phyloP scores from a whole-genome alignment of 345 rosid genomes.

The Hibiscus syriacus region DNA sequence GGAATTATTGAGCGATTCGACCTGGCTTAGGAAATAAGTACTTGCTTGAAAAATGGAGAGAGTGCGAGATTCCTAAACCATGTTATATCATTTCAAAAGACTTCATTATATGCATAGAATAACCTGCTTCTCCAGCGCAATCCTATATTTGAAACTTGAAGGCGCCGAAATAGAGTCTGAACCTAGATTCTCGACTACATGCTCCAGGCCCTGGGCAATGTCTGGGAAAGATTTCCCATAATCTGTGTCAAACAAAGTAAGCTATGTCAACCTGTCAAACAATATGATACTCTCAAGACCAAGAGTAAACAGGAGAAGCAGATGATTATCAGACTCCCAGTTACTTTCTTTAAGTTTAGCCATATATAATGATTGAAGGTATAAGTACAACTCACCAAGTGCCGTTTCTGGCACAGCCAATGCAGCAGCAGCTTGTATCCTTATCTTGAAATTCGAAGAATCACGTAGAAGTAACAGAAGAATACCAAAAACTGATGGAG shows the following conservation, averaged over 20 bases:
- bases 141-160: conserved; percentile 68
- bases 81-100: background rate
- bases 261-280: conserved; percentile 1
- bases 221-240: conserved; percentile 83
- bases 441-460: conserved; percentile 87
- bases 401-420: conserved; percentile 71
- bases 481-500: conserved; percentile 79
- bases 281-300: background rate
- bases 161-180: conserved; percentile 55
- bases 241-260: conserved; percentile 36
- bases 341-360: too few species aligned
- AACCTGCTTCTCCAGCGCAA: conserved; percentile 86
- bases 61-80: background rate
- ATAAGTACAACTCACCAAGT: conserved; percentile 39
- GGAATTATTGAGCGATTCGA: background rate
- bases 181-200: conserved; percentile 61
- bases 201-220: conserved; percentile 75
- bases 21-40: background rate
- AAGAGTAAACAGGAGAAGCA: conserved; percentile 13
- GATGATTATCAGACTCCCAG: conserved; percentile 71
- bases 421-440: conserved; percentile 97
- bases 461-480: conserved; percentile 74
- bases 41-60: background rate
- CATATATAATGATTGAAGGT: background rate
- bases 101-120: background rate